Base-by-base conservation (phyloP, 306 rosid species). In the Castanea sativa region DNA sequence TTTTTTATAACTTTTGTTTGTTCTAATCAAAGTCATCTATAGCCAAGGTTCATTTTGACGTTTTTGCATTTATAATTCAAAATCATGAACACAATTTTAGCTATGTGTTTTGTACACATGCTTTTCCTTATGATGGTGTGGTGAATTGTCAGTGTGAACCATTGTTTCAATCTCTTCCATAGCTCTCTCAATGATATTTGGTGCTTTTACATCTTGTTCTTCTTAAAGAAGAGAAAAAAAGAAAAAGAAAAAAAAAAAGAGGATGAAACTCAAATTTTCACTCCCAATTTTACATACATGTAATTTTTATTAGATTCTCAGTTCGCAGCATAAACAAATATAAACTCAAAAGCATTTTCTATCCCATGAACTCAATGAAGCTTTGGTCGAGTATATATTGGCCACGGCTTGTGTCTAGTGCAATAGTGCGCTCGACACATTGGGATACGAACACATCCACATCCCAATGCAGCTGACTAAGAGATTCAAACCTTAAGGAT, bases 131-230 rank as follows among this genome's bases (percentile, higher is more conserved):
- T 84, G 55, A 81, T 88, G 91, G 16, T 0, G 76, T 29, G 93
- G 87, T 43, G 89, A 77, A 73, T 81, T 81, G 38, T 86, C 86
- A 74, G 72, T 68, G 74, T 86, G 86, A 73, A 59, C 58, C 55
- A 80, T 84, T 38, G 94, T 92, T 75, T 85, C 88, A 21, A 90
- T 58, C 87, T 90, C 94, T 70, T 90, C 94, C 84, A 86, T 86
- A 18, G 79, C 89, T 77, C 92, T 76, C 78, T 90, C 92, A 61
- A 90, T 20, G 45, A 88, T 57, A 83, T 86, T 90, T 33, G 92
- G 94, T 21, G 90, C 27, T 78, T 87, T 88, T 25, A 38, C 86
- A 14, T 78, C 74, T 25, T 88, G 81, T 33, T 80, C 93, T 89
- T 58, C 76, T 84, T 60, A 45, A 16, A n/a, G n/a, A n/a, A n/a